Conservation (phyloP, 768 basidiomycete genomes). For the Clavaria fumosa region DNA sequence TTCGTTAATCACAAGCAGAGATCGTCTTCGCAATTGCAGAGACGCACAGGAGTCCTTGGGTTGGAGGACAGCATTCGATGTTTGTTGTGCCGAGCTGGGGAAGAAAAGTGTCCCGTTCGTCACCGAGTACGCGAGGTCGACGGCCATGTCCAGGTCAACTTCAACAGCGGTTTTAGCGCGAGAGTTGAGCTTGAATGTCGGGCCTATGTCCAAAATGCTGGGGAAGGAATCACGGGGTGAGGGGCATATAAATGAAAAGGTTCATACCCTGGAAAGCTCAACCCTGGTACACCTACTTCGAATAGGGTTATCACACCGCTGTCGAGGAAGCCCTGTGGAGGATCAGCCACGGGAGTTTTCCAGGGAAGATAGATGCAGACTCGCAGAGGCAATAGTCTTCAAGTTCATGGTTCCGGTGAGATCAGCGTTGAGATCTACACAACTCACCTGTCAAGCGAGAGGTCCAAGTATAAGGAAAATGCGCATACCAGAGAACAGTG, state of each 20-base stretch:
- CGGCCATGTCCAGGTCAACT: conserved; percentile 18
- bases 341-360: not conserved
- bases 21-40: too few relatives aligned
- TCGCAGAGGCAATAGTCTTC: conserved; percentile 15
- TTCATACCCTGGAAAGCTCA: conserved; percentile 20
- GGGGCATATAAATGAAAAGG: not conserved
- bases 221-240: not conserved
- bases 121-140: conserved; percentile 20
- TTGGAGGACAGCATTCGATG: conserved; percentile 15
- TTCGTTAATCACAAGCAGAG: not conserved
- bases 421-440: conserved; percentile 14
- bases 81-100: conserved; percentile 17
- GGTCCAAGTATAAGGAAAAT: not conserved
- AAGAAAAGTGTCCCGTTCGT: conserved; percentile 21
- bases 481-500: conserved; percentile 15
- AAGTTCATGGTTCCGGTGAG: conserved; percentile 18
- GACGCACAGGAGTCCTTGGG: conserved; percentile 19
- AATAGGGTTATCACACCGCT: conserved; percentile 18
- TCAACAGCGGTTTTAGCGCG: conserved; percentile 18
- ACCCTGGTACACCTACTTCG: conserved; percentile 19
- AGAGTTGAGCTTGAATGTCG: conserved; percentile 23
- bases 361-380: not conserved
- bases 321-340: conserved; percentile 15
- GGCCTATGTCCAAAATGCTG: conserved; percentile 27
- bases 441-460: conserved; percentile 1